Conservation (phyloP, 371 early-diverging fungal species). For the Massospora cicadina region DNA sequence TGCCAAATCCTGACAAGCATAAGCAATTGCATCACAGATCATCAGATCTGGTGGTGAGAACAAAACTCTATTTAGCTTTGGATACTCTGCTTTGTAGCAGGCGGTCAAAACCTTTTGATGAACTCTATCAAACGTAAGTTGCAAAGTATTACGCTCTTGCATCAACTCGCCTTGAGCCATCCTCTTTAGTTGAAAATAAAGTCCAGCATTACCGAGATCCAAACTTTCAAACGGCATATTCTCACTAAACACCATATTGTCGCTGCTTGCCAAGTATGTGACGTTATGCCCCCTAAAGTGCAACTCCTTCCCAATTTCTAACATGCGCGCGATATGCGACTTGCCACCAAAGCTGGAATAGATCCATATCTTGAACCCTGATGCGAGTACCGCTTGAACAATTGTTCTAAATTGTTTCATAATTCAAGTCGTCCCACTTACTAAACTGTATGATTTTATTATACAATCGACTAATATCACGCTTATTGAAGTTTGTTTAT, state of each 20-base stretch:
- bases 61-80: neutral
- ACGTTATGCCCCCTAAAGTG: neutral
- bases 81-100: neutral
- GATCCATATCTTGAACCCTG: neutral
- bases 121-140: neutral
- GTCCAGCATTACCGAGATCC: neutral
- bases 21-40: constrained; percentile 7
- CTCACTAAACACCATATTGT: neutral
- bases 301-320: constrained; percentile 1
- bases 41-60: constrained; percentile 4
- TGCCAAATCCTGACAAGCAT: constrained; percentile 2
- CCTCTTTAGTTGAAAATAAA: neutral
- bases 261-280: neutral
- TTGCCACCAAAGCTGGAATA: neutral
- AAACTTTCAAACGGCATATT: neutral
- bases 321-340: neutral
- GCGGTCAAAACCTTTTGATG: neutral
- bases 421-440: too few relatives aligned
- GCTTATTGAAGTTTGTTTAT: too few relatives aligned
- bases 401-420: too few relatives aligned
- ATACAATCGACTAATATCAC: too few relatives aligned
- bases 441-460: too few relatives aligned
- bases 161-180: constrained; percentile 1
- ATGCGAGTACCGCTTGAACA: too few relatives aligned
- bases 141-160: neutral